phyloP scores from a whole-genome alignment of 441 rosid genomes.

The Corymbia calophylla region DNA sequence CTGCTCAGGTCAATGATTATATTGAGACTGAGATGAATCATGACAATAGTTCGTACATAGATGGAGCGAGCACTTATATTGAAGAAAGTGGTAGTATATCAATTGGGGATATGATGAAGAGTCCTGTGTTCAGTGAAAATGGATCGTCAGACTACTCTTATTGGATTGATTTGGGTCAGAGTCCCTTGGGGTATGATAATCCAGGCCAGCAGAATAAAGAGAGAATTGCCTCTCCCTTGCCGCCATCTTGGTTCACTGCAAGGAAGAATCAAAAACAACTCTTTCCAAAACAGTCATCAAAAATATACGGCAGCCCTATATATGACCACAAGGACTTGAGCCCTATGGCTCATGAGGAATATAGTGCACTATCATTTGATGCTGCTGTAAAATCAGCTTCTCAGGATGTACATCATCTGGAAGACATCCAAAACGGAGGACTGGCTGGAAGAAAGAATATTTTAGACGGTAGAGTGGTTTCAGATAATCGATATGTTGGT shows the following conservation, averaged over 20 bases:
- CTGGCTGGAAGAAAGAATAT: conserved; percentile 14
- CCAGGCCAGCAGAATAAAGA: conserved; percentile 45
- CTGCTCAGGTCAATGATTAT: conserved; percentile 89
- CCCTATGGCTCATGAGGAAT: conserved; percentile 27
- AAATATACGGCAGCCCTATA: conserved; percentile 72
- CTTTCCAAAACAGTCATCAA: conserved; percentile 58
- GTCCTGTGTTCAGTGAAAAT: conserved; percentile 93
- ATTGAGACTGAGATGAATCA: conserved; percentile 78
- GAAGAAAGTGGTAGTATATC: conserved; percentile 90
- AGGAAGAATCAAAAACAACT: conserved; percentile 45
- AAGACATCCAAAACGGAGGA: conserved; percentile 44
- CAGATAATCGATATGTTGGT: conserved; percentile 13
- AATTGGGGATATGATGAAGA: conserved; percentile 91
- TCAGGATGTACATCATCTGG: conserved; percentile 54
- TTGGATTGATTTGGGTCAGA: conserved; percentile 97
- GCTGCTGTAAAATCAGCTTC: conserved; percentile 89
- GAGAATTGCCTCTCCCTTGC: conserved; percentile 59
- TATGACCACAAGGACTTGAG: conserved; percentile 48
- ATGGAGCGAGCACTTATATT: conserved; percentile 79
- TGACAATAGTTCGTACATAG: conserved; percentile 80
- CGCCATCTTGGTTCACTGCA: conserved; percentile 68
- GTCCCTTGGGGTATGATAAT: conserved; percentile 73
- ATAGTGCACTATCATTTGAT: conserved; percentile 68
- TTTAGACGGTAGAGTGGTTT: conserved; percentile 18
- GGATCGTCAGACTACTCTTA: conserved; percentile 87